A percentile compares a stretch with the other conserved stretches of the same genome.
Conservation (phyloP, 257 asterid species). For the Echium plantagineum region DNA sequence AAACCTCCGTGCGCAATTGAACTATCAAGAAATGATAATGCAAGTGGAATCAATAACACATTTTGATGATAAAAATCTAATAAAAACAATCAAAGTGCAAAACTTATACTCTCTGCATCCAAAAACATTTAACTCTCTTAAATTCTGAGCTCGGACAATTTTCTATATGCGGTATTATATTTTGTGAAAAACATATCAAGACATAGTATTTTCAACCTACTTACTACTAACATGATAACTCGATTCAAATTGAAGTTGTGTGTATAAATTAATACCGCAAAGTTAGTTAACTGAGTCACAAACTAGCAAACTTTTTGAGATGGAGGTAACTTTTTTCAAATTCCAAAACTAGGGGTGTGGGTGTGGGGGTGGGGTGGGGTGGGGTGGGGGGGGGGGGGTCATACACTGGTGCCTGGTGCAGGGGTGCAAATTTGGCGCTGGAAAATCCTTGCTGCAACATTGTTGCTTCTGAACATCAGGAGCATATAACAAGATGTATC, state of each 20-base stretch:
- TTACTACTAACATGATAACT: too few species aligned
- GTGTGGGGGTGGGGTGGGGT: too few species aligned
- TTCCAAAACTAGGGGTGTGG: too few species aligned
- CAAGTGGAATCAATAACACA: conserved; percentile 4
- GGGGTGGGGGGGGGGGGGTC: neutral
- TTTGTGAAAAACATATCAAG: too few species aligned
- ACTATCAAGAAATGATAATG: conserved; percentile 2
- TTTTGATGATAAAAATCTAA: neutral
- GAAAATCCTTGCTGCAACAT: conserved; percentile 93
- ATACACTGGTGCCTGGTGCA: conserved; percentile 89
- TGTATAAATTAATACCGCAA: too few species aligned
- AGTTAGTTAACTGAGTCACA: neutral
- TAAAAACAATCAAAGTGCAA: neutral
- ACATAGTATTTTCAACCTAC: too few species aligned
- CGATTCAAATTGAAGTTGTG: too few species aligned
- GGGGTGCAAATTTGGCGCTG: conserved; percentile 91
- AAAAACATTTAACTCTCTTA: too few species aligned
- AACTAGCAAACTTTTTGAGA: conserved; percentile 1
- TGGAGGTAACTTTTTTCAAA: too few species aligned
- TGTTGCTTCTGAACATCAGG: conserved; percentile 81
- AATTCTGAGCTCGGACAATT: too few species aligned
- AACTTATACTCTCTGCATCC: neutral
- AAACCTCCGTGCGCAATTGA: conserved; percentile 63
- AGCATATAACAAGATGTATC: neutral
- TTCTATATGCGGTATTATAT: too few species aligned